Percentiles rank a stretch among this genome's conserved stretches.
phyloP scores from a whole-genome alignment of 352 stramenopile species.

The Proteromonas lacertae region DNA sequence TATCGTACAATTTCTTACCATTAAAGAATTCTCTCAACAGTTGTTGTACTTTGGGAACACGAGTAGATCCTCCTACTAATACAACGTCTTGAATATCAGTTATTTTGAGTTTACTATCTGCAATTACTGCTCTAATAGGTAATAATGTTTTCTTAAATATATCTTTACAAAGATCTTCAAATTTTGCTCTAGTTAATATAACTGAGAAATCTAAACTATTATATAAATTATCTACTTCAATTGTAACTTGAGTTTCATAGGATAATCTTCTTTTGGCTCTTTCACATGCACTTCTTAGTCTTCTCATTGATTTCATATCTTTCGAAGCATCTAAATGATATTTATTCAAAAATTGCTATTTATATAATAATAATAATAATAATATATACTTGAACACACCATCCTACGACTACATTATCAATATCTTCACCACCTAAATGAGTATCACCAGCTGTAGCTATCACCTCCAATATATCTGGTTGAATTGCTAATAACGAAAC shows the following conservation, averaged over 20 bases:
- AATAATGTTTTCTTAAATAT: constrained; percentile 65
- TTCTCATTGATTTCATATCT: constrained; percentile 77
- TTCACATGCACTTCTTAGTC: constrained; percentile 52
- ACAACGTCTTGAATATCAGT: constrained; percentile 62
- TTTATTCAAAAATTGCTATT: constrained; percentile 20
- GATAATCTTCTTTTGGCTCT: constrained; percentile 42
- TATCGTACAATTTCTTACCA: constrained; percentile 77
- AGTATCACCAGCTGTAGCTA: too few relatives aligned
- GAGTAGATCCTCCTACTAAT: constrained; percentile 69
- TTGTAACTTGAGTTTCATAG: constrained; percentile 7
- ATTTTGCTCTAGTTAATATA: constrained; percentile 45
- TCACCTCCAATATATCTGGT: constrained; percentile 58
- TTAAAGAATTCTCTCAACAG: constrained; percentile 81
- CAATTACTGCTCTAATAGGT: too few relatives aligned
- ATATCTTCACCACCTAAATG: too few relatives aligned
- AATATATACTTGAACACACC: too few relatives aligned
- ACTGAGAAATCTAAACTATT: constrained; percentile 77
- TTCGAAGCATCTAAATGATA: constrained; percentile 57
- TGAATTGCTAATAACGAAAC: constrained; percentile 86
- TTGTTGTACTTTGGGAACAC: constrained; percentile 79
- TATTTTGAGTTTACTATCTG: constrained; percentile 2
- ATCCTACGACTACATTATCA: too few relatives aligned
- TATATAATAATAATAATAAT: neutral
- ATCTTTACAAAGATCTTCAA: constrained; percentile 65
- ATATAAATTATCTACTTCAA: constrained; percentile 68